These are phyloP conservation scores for Hyphopichia khmerensis DNA, from an alignment of 1,139 yeast genomes.

Conservation along the genomic window DNA sequence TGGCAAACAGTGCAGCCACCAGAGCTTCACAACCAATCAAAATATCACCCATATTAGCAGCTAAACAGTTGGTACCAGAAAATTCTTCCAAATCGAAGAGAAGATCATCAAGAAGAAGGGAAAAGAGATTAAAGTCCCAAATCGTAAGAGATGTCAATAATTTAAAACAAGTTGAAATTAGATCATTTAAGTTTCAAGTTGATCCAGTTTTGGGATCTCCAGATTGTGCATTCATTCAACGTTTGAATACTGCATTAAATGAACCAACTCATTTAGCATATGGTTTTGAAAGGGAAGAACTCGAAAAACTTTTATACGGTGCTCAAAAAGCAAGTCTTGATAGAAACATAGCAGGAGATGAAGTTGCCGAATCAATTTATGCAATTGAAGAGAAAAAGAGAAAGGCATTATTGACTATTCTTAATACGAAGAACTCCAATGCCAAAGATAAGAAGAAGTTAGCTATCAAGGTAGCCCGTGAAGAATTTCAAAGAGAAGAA, in stretches of 20 bases:
- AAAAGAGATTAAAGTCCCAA: constrained; percentile 42
- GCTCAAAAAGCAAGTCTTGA: constrained; percentile 54
- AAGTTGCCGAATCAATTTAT: constrained; percentile 45
- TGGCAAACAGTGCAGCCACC: constrained; percentile 5
- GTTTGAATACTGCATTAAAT: constrained; percentile 63
- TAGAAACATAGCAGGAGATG: constrained; percentile 25
- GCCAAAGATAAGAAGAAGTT: constrained; percentile 56
- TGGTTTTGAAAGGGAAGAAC: constrained; percentile 60
- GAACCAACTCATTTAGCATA: constrained; percentile 62
- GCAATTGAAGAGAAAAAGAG: constrained; percentile 58
- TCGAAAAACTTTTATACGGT: constrained; percentile 75
- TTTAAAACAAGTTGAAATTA: constrained; percentile 37
- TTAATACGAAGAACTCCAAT: constrained; percentile 71
- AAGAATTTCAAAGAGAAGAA: constrained; percentile 77
- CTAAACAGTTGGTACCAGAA: constrained; percentile 29
- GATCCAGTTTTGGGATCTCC: constrained; percentile 82
- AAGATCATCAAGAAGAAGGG: constrained; percentile 39
- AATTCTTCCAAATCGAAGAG: constrained; percentile 31
- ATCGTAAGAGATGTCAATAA: constrained; percentile 47
- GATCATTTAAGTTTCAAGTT: constrained; percentile 35
- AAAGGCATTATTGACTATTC: constrained; percentile 68
- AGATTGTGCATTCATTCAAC: constrained; percentile 63
- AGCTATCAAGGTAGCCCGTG: constrained; percentile 64
- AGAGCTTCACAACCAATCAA: constrained; percentile 7
- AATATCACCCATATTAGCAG: constrained; percentile 29